Percentiles rank a stretch among this genome's conserved stretches.
Conservation (phyloP, 805 yeast genomes). For the Zygosaccharomyces pseudorouxii region DNA sequence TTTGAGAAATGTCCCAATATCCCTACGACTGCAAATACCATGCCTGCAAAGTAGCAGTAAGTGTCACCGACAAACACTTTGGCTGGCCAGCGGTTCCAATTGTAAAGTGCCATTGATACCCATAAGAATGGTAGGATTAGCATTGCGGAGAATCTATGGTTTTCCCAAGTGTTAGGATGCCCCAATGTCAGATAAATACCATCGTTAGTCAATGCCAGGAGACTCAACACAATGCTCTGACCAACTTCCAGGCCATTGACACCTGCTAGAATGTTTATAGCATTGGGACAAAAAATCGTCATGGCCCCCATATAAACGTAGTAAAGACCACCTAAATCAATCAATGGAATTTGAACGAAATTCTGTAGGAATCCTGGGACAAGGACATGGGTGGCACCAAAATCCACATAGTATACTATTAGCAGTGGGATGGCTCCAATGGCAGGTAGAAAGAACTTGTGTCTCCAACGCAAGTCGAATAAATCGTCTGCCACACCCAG, state of each 20-base stretch:
- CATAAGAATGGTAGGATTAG: constrained; percentile 84
- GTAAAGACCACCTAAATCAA: constrained; percentile 77
- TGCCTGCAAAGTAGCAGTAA: constrained; percentile 95
- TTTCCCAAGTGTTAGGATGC: constrained; percentile 58
- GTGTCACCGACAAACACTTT: constrained; percentile 96
- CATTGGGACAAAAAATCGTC: constrained; percentile 91
- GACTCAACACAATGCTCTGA: constrained; percentile 75
- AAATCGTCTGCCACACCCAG: constrained; percentile 91
- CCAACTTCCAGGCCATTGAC: constrained; percentile 96
- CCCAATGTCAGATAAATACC: constrained; percentile 56
- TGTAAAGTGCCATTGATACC: constrained; percentile 68
- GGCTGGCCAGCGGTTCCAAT: constrained; percentile 88
- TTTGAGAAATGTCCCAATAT: constrained; percentile 95
- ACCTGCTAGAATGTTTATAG: constrained; percentile 94
- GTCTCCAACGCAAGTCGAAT: constrained; percentile 96
- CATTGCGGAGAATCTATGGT: constrained; percentile 78
- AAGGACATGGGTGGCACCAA: constrained; percentile 82
- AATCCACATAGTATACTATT: constrained; percentile 88
- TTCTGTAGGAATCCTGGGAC: constrained; percentile 65
- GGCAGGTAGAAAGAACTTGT: constrained; percentile 92
- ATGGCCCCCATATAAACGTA: constrained; percentile 87
- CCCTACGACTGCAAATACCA: constrained; percentile 97
- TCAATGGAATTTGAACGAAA: constrained; percentile 33
- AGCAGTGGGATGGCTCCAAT: constrained; percentile 88
- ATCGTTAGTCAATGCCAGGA: constrained; percentile 73